Conservation (phyloP, 768 basidiomycete species). For the Postia placenta region DNA sequence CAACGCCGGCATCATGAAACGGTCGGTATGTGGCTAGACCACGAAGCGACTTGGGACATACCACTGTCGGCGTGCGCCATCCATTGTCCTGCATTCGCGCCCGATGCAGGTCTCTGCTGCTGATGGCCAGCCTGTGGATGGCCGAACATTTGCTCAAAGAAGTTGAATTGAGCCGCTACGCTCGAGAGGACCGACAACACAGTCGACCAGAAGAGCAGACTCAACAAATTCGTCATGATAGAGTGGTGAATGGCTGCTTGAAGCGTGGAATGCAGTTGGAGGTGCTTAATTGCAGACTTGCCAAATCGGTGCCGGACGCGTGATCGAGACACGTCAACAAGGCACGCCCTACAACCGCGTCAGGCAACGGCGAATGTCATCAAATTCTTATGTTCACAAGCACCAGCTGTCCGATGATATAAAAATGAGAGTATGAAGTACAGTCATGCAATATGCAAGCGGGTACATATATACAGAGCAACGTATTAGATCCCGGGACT, state of each 20-base stretch:
- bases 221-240: not conserved
- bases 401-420: not conserved
- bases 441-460: not conserved
- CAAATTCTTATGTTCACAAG: not conserved
- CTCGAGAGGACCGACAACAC: constrained; percentile 19
- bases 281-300: not conserved
- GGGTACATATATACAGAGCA: not conserved
- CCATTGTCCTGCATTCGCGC: constrained; percentile 47
- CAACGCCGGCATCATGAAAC: not conserved
- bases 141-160: constrained; percentile 77
- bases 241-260: no score
- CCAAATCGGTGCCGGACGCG: not conserved
- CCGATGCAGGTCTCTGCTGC: constrained; percentile 43
- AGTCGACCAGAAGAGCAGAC: constrained; percentile 30
- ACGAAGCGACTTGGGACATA: constrained; percentile 25
- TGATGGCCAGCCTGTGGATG: constrained; percentile 55
- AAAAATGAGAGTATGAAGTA: not conserved
- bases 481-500: not conserved
- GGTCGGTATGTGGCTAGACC: constrained; percentile 1
- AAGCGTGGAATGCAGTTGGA: no score
- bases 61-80: constrained; percentile 59
- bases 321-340: not conserved
- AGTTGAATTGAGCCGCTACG: constrained; percentile 64
- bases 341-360: not conserved
- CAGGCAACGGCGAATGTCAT: no score